Conservation (phyloP, 176 grass and related monocot species). For the Coix lacrymajobi region DNA sequence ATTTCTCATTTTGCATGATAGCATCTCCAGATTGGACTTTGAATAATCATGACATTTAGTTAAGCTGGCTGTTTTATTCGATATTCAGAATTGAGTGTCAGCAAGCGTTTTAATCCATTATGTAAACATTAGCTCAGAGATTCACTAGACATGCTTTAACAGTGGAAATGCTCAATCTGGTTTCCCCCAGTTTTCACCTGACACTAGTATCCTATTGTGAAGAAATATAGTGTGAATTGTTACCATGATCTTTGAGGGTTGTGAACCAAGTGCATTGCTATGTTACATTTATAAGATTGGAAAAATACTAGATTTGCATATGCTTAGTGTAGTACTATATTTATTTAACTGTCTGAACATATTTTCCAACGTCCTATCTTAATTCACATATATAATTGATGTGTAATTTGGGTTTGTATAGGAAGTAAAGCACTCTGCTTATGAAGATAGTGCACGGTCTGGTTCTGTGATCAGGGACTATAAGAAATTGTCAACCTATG, state of each 20-base stretch:
- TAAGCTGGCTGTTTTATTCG: not conserved
- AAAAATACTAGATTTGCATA: constrained; percentile 16
- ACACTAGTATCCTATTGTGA: not conserved
- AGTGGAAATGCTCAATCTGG: not conserved
- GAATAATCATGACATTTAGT: constrained; percentile 11
- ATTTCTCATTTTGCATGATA: constrained; percentile 19
- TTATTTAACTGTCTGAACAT: constrained; percentile 2
- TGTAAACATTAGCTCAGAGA: not conserved
- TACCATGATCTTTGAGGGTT: not conserved
- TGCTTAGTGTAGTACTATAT: not conserved
- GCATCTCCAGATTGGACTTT: constrained; percentile 17
- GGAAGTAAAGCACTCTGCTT: constrained; percentile 60
- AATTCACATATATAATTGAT: not conserved
- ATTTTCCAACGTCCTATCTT: not conserved
- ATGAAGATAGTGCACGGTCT: constrained; percentile 30
- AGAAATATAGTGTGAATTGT: not conserved
- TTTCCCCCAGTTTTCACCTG: not conserved
- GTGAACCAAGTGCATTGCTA: constrained; percentile 7
- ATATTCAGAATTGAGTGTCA: constrained; percentile 6
- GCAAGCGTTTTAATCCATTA: constrained; percentile 12
- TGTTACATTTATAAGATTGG: not conserved
- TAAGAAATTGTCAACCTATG: constrained; percentile 38
- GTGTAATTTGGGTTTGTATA: constrained; percentile 33
- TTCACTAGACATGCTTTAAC: not conserved
- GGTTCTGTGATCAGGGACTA: constrained; percentile 46